Evolutionary conservation across 2,329 filamentous ascomycete genomes (phyloP).

Genomic region (Xylariaceae sp.): DNA sequence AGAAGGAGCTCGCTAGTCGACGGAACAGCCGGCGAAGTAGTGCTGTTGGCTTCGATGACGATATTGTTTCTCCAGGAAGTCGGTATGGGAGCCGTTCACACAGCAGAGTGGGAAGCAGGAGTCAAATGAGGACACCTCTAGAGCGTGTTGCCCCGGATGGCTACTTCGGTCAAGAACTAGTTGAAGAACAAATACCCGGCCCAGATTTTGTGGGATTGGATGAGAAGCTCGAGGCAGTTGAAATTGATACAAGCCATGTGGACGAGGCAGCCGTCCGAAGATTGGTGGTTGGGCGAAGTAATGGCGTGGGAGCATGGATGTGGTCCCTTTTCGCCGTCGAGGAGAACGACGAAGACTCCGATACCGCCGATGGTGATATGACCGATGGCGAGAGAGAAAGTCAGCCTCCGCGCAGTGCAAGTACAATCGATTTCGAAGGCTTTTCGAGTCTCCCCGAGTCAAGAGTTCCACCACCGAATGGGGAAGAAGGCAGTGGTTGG

Average conservation of each 20-base stretch:
- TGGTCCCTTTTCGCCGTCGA: slow-evolving; percentile 69
- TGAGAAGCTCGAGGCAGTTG: slow-evolving; percentile 62
- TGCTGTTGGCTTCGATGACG: slow-evolving; percentile 45
- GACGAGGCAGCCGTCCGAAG: slow-evolving; percentile 65
- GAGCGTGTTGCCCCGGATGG: slow-evolving; percentile 49
- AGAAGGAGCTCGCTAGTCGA: slow-evolving; percentile 56
- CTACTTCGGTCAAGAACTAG: slow-evolving; percentile 47
- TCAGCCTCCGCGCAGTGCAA: slow-evolving; percentile 45
- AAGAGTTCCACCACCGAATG: slow-evolving; percentile 54
- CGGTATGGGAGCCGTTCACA: slow-evolving; percentile 54
- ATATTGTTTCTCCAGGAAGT: slow-evolving; percentile 50
- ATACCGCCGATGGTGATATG: slow-evolving; percentile 45
- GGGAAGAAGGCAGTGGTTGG: slow-evolving; percentile 65
- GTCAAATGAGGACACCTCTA: slow-evolving; percentile 52
- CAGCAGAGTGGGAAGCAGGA: slow-evolving; percentile 52
- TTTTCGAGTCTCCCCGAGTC: slow-evolving; percentile 50
- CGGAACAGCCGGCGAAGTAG: slow-evolving; percentile 56
- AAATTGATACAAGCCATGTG: slow-evolving; percentile 55
- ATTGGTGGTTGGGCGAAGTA: slow-evolving; percentile 59
- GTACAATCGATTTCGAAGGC: slow-evolving; percentile 49
- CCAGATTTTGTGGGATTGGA: slow-evolving; percentile 70
- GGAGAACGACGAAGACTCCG: slow-evolving; percentile 61
- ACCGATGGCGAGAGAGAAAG: slow-evolving; percentile 47
- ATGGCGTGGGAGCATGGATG: slow-evolving; percentile 64
- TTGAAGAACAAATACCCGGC: slow-evolving; percentile 47